Percentiles rank a stretch among this genome's conserved stretches.
These are phyloP conservation scores for Neotropicomus parvogracilis DNA, from an alignment of 1,284 basidiomycete genomes.

Conservation along the genomic window DNA sequence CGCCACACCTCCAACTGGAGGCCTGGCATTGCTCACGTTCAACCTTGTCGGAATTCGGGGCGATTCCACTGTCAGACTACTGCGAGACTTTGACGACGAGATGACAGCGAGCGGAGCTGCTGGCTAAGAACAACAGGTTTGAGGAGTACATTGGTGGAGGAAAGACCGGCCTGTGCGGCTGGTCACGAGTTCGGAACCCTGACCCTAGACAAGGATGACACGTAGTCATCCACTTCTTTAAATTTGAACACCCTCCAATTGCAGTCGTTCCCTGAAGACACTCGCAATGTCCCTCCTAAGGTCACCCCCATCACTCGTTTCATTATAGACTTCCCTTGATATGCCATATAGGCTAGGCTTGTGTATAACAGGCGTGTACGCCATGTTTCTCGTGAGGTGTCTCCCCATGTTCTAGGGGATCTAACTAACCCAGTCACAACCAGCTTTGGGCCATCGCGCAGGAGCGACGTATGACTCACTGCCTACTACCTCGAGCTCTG, in stretches of 20 bases:
- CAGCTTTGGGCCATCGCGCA: slow-evolving; percentile 86
- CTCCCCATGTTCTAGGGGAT: slow-evolving; percentile 1
- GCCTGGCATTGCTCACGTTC: too few relatives aligned
- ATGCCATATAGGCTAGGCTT: slow-evolving; percentile 48
- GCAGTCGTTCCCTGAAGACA: background rate
- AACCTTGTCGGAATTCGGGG: too few relatives aligned
- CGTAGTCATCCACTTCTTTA: slow-evolving; percentile 13
- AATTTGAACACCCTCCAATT: background rate
- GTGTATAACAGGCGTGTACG: slow-evolving; percentile 70
- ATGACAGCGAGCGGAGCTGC: too few relatives aligned
- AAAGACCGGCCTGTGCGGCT: too few relatives aligned
- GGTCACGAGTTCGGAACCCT: slow-evolving; percentile 17
- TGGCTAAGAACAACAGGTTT: too few relatives aligned
- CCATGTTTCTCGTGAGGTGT: slow-evolving; percentile 68
- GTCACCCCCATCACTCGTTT: slow-evolving; percentile 9
- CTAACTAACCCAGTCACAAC: slow-evolving; percentile 11
- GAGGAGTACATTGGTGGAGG: too few relatives aligned
- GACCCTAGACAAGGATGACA: slow-evolving; percentile 28
- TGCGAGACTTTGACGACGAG: too few relatives aligned
- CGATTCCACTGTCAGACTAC: too few relatives aligned
- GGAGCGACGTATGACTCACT: slow-evolving; percentile 69
- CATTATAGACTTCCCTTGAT: background rate
- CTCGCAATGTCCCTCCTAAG: slow-evolving; percentile 29
- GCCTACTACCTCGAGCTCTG: background rate
- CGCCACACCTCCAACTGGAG: too few relatives aligned